Base-by-base conservation (phyloP, 352 stramenopile species). In the Globisporangium polare region DNA sequence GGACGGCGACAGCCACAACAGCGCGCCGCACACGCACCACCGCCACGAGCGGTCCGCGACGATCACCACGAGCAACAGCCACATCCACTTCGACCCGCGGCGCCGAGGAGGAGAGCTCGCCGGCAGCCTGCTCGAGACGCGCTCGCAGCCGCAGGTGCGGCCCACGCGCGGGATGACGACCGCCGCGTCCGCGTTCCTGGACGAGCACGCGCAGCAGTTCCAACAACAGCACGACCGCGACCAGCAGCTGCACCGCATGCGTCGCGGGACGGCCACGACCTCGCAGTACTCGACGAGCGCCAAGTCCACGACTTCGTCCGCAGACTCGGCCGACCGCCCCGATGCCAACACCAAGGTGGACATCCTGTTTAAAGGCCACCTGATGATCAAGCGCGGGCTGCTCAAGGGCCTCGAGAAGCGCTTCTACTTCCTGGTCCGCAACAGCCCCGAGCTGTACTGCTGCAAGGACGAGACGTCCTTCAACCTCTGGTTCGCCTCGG, bases 391-490 rank as follows among this genome's bases (percentile, higher is more conserved):
- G 50, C 69, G 75, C 43, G 63, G 67, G 0, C 59, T 89, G 58
- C 75, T 91, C 55, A 87, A 89, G 51, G 69, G 73, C 33, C 63
- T 75, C 47, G 79, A 89, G 60, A 86, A 86, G 62, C 73, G 77
- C 57, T 92, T 74, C 58, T 92, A 87, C 59, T 92, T 92, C 52
- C 53, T 90, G 6, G 64, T 64, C 39, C 59, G 60, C 2, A 35
- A 56, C 17, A 68, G 39, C 27, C 43, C 80, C 1, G 75, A 88
- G 29, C 59, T 92, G 12, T 92, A 76, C 63, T 69, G 63, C 24
- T 89, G 77, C 68, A 83, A 80, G 65, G 78, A 90, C 58, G 77
- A 92, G 64, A 75, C 68, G 50, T 73, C 69, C 22, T 92, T 92
- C 63, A 76, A 69, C 29, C 61, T 84, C 29, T 92, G 83, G 83